Base-by-base conservation (phyloP, 805 yeast genomes). In the Debaryomyces prosopidis region DNA sequence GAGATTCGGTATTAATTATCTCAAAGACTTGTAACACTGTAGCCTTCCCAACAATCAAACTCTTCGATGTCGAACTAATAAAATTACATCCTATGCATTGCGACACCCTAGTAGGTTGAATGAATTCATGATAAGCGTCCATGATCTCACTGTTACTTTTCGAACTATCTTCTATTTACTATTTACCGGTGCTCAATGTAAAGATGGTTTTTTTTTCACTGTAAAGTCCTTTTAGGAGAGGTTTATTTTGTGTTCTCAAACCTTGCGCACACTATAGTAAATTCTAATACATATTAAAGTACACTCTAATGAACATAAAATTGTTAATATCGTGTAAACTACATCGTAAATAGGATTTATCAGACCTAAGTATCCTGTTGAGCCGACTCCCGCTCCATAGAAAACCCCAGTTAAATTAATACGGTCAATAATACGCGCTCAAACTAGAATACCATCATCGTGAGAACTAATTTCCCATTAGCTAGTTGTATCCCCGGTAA, bases 51-150 rank as follows among this genome's bases (percentile, higher is more conserved):
- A 87, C 79, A 12, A 89, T 67, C 55, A 91, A 68, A 52, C 85
- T 86, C 51, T 71, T 73, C 28, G 57, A 60, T 1, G 63, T 59
- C 1, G 77, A 57, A 2, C 70, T 65, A 1, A 80, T 73, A 53
- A 81, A 77, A 49, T 78, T 62, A 39, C 85, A 79, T 6, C 80
- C 69, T 18, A 82, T 51, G 38, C 85, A 74, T 49, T 79, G 80
- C n/a, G 84, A 63, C 32, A 87, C 88, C 52, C 82, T 79, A 1
- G 95, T 73, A 2, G 96, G 95, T 53, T 81, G 86, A 39, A 87
- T 74, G 53, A 89, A 74, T 61, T 87, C 89, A 52, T 85, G 82
- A 63, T 86, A 87, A 12, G 86, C 85, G 56, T 89, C 89, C 97
- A 89, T 89, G 17, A 17, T 34, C 33, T 16, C 5, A 12, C 38